Conservation (phyloP, 1,284 basidiomycete species). For the Ceratobasidium sp. region DNA sequence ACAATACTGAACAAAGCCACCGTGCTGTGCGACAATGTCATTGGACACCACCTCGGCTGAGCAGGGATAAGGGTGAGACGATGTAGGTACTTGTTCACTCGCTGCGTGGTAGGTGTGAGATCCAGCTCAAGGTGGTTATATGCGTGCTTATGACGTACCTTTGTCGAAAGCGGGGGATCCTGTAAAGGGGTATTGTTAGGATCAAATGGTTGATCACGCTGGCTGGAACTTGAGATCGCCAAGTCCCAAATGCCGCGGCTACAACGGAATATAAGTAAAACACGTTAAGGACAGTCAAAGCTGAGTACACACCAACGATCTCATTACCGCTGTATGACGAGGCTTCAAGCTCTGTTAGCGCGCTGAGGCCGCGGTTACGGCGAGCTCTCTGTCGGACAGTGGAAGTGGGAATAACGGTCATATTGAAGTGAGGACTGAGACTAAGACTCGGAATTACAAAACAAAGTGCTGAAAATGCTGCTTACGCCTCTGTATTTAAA, state of each 20-base stretch:
- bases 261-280: too few species aligned
- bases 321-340: too few species aligned
- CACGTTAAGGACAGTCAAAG: too few species aligned
- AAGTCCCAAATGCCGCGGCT: neutral
- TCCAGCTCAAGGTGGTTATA: neutral
- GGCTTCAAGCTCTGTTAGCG: too few species aligned
- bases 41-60: neutral
- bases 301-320: too few species aligned
- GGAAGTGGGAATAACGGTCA: too few species aligned
- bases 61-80: neutral
- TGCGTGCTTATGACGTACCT: neutral
- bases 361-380: too few species aligned
- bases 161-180: neutral
- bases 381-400: too few species aligned
- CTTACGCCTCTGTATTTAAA: neutral
- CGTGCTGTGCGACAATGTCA: neutral
- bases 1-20: slow-evolving; percentile 19
- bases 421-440: too few species aligned
- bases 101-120: neutral
- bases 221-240: neutral
- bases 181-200: neutral
- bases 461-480: too few species aligned
- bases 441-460: too few species aligned
- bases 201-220: neutral
- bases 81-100: slow-evolving; percentile 4